Conservation (phyloP, 441 rosid genomes). For the Euphorbia celastroides region DNA sequence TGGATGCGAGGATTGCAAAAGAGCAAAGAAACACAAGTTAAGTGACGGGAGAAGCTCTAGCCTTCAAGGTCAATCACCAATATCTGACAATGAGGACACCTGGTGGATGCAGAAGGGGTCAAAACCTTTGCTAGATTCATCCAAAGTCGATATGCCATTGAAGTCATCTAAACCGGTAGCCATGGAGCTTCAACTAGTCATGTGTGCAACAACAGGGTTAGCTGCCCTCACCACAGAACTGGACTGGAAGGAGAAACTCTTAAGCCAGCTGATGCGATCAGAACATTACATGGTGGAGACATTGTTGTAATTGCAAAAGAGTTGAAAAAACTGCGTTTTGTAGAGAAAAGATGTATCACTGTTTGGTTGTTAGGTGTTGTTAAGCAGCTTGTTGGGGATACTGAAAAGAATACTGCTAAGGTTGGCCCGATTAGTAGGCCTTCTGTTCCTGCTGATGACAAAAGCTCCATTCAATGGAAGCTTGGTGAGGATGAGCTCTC, state of each 20-base stretch:
- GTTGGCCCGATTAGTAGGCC: constrained; percentile 56
- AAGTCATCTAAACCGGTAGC: constrained; percentile 85
- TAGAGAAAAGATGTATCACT: constrained; percentile 71
- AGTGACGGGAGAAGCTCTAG: constrained; percentile 66
- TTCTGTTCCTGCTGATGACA: constrained; percentile 60
- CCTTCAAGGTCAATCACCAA: constrained; percentile 63
- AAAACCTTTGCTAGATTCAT: constrained; percentile 41
- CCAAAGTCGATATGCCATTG: constrained; percentile 61
- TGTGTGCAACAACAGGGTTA: constrained; percentile 74
- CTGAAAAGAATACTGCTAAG: constrained; percentile 56
- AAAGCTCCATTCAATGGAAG: constrained; percentile 64
- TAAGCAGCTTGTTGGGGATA: constrained; percentile 80
- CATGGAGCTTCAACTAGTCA: constrained; percentile 99
- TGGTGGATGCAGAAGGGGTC: constrained; percentile 94
- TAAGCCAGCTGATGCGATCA: constrained; percentile 50
- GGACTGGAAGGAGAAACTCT: constrained; percentile 42
- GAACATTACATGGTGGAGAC: constrained; percentile 46
- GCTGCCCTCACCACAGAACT: constrained; percentile 35
- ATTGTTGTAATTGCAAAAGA: constrained; percentile 70
- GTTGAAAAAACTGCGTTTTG: constrained; percentile 68
- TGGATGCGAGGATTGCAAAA: constrained; percentile 93
- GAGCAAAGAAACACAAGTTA: constrained; percentile 70
- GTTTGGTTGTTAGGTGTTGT: constrained; percentile 76
- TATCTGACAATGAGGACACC: constrained; percentile 84
- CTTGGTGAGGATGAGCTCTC: constrained; percentile 94